Conservation (phyloP, 1,284 basidiomycete species). For the Fereydounia khargensis region DNA sequence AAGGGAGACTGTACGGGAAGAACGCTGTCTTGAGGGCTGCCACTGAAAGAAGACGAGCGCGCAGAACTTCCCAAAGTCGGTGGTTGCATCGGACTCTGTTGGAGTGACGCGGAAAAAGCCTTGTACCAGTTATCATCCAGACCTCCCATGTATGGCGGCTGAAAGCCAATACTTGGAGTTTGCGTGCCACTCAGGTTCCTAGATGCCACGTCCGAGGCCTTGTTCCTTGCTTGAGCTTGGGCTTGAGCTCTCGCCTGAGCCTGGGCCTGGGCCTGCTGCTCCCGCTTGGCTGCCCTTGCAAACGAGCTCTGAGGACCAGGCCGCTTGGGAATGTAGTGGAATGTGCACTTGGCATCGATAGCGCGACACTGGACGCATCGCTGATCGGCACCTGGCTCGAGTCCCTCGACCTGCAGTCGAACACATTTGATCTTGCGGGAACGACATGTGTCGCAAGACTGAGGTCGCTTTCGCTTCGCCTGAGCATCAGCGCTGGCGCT, state of each 20-base stretch:
- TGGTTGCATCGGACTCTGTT: not conserved
- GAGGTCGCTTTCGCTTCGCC: slow-evolving; percentile 29
- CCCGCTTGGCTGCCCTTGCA: slow-evolving; percentile 18
- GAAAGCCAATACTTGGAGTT: too few species aligned
- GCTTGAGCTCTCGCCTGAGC: slow-evolving; percentile 3
- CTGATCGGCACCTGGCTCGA: slow-evolving; percentile 19
- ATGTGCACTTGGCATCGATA: slow-evolving; percentile 34
- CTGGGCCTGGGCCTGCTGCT: slow-evolving; percentile 14
- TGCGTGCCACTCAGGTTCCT: too few species aligned
- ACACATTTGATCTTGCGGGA: slow-evolving; percentile 42
- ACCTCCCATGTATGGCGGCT: too few species aligned
- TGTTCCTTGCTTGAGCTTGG: too few species aligned
- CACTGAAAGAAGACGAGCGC: not conserved
- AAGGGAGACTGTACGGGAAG: too few species aligned
- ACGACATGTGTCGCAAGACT: slow-evolving; percentile 39
- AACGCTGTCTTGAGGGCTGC: not conserved
- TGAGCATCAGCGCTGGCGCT: too few species aligned
- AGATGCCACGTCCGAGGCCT: too few species aligned
- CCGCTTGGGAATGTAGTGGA: slow-evolving; percentile 36
- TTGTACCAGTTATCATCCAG: slow-evolving; percentile 18
- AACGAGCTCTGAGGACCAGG: slow-evolving; percentile 37
- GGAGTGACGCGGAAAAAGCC: not conserved
- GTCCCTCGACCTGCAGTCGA: slow-evolving; percentile 19
- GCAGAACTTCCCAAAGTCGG: not conserved
- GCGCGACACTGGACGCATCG: slow-evolving; percentile 35